phyloP scores from a whole-genome alignment of 805 yeast genomes.

The Ogataea polymorpha region DNA sequence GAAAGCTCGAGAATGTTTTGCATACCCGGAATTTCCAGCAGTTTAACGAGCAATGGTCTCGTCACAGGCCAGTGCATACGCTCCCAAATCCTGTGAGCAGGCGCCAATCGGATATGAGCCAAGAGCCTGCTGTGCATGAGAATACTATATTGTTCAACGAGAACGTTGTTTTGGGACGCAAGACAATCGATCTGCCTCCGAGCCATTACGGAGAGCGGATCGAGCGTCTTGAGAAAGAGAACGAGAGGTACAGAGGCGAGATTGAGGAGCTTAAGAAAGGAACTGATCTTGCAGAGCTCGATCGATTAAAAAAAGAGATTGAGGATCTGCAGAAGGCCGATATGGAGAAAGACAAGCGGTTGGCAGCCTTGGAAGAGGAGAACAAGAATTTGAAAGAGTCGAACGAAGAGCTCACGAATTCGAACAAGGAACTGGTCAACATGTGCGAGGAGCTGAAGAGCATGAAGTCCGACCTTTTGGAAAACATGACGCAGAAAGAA shows the following conservation, averaged over 20 bases:
- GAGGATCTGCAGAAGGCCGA: slow-evolving; percentile 14
- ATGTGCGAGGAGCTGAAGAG: slow-evolving; percentile 28
- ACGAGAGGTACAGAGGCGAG: slow-evolving; percentile 18
- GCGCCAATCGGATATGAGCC: slow-evolving; percentile 11
- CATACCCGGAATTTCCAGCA: slow-evolving; percentile 69
- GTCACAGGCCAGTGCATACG: slow-evolving; percentile 9
- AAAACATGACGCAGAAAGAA: slow-evolving; percentile 66
- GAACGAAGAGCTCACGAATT: slow-evolving; percentile 8
- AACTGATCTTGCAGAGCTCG: slow-evolving; percentile 13
- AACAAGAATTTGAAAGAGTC: slow-evolving; percentile 4
- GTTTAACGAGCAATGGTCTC: slow-evolving; percentile 39
- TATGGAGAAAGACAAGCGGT: slow-evolving; percentile 15
- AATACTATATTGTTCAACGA: slow-evolving; percentile 21
- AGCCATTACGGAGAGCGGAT: slow-evolving; percentile 27
- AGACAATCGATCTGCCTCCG: slow-evolving; percentile 27
- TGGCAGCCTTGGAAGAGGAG: slow-evolving; percentile 12
- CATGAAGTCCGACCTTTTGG: slow-evolving; percentile 62
- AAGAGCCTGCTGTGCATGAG: slow-evolving; percentile 5
- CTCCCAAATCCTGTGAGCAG: slow-evolving; percentile 7
- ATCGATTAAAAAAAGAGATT: slow-evolving; percentile 14
- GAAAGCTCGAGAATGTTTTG: slow-evolving; percentile 69
- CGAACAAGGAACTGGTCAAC: slow-evolving; percentile 14
- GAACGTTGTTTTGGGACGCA: slow-evolving; percentile 21
- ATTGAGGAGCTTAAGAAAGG: slow-evolving; percentile 14
- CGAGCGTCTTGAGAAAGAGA: slow-evolving; percentile 23